A percentile compares a stretch with the other conserved stretches of the same genome.
These are phyloP conservation scores for Erodium moschatum DNA, from an alignment of 441 rosid species.

Conservation along the genomic window DNA sequence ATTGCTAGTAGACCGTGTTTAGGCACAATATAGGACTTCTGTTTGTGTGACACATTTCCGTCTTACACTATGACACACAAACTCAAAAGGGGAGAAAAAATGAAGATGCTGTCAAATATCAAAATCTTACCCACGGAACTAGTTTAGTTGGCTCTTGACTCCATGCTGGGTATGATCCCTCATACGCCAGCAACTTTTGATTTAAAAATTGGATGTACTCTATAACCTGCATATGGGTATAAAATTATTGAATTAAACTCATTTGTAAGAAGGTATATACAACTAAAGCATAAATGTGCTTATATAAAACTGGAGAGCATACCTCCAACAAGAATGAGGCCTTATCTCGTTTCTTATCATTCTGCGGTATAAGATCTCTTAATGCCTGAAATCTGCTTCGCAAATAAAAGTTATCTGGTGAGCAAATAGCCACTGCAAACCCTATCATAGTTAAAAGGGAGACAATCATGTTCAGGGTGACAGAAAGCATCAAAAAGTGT, in stretches of 20 bases:
- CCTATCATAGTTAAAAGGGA: not conserved
- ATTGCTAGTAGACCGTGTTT: too few species aligned
- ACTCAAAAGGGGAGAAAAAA: not conserved
- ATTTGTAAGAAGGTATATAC: not conserved
- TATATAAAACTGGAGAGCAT: not conserved
- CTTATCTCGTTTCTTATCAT: constrained; percentile 56
- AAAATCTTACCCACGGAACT: constrained; percentile 53
- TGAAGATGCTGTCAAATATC: not conserved
- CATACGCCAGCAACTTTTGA: constrained; percentile 62
- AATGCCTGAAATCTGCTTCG: constrained; percentile 45
- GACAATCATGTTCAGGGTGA: not conserved
- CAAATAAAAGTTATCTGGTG: constrained; percentile 17
- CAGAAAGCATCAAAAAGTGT: not conserved
- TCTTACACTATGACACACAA: not conserved
- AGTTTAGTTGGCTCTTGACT: constrained; percentile 55
- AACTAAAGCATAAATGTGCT: not conserved
- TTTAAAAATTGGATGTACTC: constrained; percentile 86
- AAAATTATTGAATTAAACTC: not conserved
- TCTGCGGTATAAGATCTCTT: constrained; percentile 51
- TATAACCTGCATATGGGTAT: constrained; percentile 37
- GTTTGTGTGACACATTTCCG: too few species aligned
- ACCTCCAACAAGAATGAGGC: constrained; percentile 55
- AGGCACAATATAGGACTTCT: too few species aligned
- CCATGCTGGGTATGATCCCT: constrained; percentile 66
- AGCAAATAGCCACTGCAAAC: constrained; percentile 7